These are phyloP conservation scores for Mycena indigotica DNA, from an alignment of 768 basidiomycete species.

Conservation along the genomic window DNA sequence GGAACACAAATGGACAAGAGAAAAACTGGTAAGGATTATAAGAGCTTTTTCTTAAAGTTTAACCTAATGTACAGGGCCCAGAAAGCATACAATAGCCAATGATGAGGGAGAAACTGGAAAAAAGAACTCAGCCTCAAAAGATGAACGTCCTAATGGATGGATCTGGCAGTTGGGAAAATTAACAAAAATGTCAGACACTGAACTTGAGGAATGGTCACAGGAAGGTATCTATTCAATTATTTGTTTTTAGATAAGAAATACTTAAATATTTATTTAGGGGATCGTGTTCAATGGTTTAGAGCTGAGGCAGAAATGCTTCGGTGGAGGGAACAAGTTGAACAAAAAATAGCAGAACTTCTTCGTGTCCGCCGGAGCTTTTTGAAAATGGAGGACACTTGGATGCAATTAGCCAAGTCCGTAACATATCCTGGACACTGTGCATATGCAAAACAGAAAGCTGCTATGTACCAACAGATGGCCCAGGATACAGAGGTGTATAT, in stretches of 20 bases:
- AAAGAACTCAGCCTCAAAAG: no score
- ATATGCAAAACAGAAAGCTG: constrained; percentile 5
- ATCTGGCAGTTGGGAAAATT: constrained; percentile 4
- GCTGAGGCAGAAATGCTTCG: constrained; percentile 20
- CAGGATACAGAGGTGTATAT: background rate
- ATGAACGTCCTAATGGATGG: constrained; percentile 3
- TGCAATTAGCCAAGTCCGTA: background rate
- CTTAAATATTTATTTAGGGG: background rate
- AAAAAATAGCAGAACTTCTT: constrained; percentile 10
- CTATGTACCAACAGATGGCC: background rate
- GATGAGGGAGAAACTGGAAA: no score
- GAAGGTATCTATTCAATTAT: background rate
- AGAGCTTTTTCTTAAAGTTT: no score
- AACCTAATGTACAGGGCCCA: no score
- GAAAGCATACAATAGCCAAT: no score
- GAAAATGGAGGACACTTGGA: constrained; percentile 3
- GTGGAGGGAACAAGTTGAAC: constrained; percentile 19
- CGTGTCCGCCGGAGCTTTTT: constrained; percentile 5
- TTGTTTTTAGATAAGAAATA: background rate
- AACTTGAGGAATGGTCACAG: constrained; percentile 2
- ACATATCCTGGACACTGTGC: background rate
- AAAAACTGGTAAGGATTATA: no score
- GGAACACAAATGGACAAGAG: background rate
- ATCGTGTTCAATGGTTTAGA: constrained; percentile 21
- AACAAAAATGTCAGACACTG: background rate